Percentiles rank a stretch among this genome's conserved stretches.
phyloP scores from a whole-genome alignment of 2,329 filamentous ascomycete species.

The Zymoseptoria ardabiliae region DNA sequence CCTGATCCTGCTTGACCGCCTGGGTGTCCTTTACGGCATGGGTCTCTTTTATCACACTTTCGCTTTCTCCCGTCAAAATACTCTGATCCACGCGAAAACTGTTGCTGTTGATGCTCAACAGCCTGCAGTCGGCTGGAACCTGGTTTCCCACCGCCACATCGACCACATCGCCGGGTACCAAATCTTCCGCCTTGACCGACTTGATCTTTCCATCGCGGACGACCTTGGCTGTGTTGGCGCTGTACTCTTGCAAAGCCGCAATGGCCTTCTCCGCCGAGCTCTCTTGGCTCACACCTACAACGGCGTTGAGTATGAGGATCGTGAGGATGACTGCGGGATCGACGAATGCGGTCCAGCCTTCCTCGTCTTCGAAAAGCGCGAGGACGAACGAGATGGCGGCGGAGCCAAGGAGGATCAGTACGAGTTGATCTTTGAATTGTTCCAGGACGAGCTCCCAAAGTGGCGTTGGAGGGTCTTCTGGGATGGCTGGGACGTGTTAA shows the following conservation, averaged over 20 bases:
- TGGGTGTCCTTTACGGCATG: constrained; percentile 62
- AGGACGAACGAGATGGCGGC: constrained; percentile 89
- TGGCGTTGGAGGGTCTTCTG: constrained; percentile 90
- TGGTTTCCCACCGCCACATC: constrained; percentile 84
- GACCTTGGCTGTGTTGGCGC: constrained; percentile 93
- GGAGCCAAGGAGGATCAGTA: constrained; percentile 87
- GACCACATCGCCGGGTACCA: constrained; percentile 91
- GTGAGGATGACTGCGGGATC: constrained; percentile 94
- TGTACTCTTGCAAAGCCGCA: constrained; percentile 96
- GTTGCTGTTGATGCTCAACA: constrained; percentile 90
- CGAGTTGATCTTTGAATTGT: constrained; percentile 98
- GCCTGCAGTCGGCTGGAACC: constrained; percentile 87
- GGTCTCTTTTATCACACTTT: constrained; percentile 86
- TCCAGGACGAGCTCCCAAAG: constrained; percentile 95
- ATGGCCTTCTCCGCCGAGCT: constrained; percentile 98
- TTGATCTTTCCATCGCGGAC: constrained; percentile 74
- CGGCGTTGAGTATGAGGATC: constrained; percentile 90
- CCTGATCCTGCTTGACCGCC: constrained; percentile 93
- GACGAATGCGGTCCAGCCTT: constrained; percentile 95
- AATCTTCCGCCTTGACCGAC: constrained; percentile 87
- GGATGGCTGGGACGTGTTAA: constrained; percentile 47
- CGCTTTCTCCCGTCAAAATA: constrained; percentile 93
- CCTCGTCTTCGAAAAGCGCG: constrained; percentile 85
- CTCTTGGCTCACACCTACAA: constrained; percentile 97
- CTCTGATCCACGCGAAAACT: constrained; percentile 95